phyloP scores from a whole-genome alignment of 345 rosid genomes.

The Salix caprea region DNA sequence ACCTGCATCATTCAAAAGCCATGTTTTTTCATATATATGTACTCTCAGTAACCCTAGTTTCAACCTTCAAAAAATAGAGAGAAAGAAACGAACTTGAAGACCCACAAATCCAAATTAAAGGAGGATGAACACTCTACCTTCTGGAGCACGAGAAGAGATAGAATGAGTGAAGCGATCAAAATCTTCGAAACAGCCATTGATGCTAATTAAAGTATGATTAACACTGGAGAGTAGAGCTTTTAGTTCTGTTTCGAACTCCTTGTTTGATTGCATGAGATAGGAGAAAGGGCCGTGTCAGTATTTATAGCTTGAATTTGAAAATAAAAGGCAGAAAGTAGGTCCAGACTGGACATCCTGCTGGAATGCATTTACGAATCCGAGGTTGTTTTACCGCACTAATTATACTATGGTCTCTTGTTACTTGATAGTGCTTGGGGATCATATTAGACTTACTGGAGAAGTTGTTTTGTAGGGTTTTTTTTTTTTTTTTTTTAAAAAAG shows the following conservation, averaged over 20 bases:
- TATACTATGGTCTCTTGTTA: not conserved
- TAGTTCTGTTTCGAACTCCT: not conserved
- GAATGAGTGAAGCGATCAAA: not conserved
- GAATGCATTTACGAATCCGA: not conserved
- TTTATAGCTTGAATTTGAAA: slow-evolving; percentile 16
- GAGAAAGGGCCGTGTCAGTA: not conserved
- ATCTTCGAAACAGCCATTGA: slow-evolving; percentile 41
- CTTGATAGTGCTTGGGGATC: not conserved
- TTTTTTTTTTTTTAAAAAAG: not conserved
- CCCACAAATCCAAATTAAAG: not conserved
- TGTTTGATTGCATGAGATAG: not conserved
- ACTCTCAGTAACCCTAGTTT: not conserved
- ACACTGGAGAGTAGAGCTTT: not conserved
- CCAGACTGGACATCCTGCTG: not conserved
- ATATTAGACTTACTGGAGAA: not conserved
- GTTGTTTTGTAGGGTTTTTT: not conserved
- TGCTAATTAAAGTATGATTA: not conserved
- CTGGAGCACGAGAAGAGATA: not conserved
- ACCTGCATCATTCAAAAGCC: not conserved
- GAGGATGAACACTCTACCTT: not conserved
- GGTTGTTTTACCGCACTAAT: not conserved
- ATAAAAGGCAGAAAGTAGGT: not conserved
- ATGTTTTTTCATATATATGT: not conserved
- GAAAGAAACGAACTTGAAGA: not conserved
- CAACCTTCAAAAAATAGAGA: not conserved